A percentile compares a stretch with the other conserved stretches of the same genome.
These are phyloP conservation scores for Striga hermonthica DNA, from an alignment of 305 asterid genomes.

Conservation along the genomic window DNA sequence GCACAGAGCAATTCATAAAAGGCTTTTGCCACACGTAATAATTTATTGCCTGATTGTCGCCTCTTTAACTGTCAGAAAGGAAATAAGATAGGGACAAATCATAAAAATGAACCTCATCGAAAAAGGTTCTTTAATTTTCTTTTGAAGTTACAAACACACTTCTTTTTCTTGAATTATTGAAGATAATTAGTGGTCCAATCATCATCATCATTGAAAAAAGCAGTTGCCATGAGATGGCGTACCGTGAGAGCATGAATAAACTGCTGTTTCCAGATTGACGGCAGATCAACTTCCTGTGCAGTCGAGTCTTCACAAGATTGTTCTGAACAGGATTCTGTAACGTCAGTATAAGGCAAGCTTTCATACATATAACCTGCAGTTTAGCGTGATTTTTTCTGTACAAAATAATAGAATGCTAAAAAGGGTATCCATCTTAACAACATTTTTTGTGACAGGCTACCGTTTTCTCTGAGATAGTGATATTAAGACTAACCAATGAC, in stretches of 20 bases:
- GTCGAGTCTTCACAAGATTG: slow-evolving; percentile 30
- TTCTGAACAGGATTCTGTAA: slow-evolving; percentile 44
- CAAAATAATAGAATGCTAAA: slow-evolving; percentile 9
- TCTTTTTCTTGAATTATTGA: too few relatives aligned
- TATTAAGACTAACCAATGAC: too few relatives aligned
- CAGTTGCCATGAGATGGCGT: slow-evolving; percentile 10
- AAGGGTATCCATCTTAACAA: not conserved
- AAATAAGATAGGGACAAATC: not conserved
- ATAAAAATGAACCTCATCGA: not conserved
- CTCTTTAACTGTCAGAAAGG: slow-evolving; percentile 54
- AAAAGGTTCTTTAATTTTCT: too few relatives aligned
- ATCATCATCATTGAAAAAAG: too few relatives aligned
- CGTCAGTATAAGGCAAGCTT: slow-evolving; percentile 40
- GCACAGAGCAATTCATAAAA: slow-evolving; percentile 58
- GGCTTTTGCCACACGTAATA: slow-evolving; percentile 41
- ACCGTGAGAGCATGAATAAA: slow-evolving; percentile 68
- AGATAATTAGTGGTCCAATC: too few relatives aligned
- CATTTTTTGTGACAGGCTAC: not conserved
- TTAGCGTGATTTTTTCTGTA: slow-evolving; percentile 22
- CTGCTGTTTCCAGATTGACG: slow-evolving; percentile 78
- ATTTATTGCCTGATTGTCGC: slow-evolving; percentile 40
- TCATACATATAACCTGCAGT: slow-evolving; percentile 45
- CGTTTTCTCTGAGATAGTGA: too few relatives aligned
- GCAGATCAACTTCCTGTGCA: slow-evolving; percentile 41
- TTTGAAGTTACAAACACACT: too few relatives aligned